A percentile compares a stretch with the other conserved stretches of the same genome.
These are phyloP conservation scores for Hypomontagnella monticulosa DNA, from an alignment of 495 filamentous ascomycete species.

Conservation along the genomic window DNA sequence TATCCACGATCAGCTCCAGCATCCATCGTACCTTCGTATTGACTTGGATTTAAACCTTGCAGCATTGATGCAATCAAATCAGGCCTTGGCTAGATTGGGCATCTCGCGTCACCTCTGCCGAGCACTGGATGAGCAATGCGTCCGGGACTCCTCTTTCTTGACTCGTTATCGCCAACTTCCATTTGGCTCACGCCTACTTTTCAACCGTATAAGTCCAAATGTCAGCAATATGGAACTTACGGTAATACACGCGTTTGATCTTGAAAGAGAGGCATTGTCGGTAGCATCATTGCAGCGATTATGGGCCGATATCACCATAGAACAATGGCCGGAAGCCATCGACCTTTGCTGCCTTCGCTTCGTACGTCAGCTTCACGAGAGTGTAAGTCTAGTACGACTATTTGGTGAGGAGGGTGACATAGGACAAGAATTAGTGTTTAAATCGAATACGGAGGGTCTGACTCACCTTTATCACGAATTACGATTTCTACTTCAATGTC, in stretches of 20 bases:
- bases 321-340: neutral
- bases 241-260: neutral
- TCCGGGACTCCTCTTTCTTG: neutral
- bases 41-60: neutral
- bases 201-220: neutral
- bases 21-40: neutral
- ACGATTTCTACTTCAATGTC: neutral
- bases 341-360: neutral
- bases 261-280: neutral
- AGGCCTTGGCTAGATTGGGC: neutral
- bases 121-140: neutral
- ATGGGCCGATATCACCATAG: neutral
- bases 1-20: neutral
- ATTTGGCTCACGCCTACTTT: neutral
- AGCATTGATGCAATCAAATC: neutral
- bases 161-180: neutral
- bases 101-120: neutral
- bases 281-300: neutral
- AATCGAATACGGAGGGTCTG: neutral
- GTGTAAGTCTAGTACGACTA: neutral
- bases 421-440: neutral
- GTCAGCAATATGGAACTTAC: neutral
- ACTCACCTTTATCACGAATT: neutral
- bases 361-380: neutral
- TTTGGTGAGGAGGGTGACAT: neutral